Evolutionary conservation across 768 basidiomycete genomes (phyloP), one percentile per base, ranked within the genome.

Genomic region (Tylopilus subfusipes): DNA sequence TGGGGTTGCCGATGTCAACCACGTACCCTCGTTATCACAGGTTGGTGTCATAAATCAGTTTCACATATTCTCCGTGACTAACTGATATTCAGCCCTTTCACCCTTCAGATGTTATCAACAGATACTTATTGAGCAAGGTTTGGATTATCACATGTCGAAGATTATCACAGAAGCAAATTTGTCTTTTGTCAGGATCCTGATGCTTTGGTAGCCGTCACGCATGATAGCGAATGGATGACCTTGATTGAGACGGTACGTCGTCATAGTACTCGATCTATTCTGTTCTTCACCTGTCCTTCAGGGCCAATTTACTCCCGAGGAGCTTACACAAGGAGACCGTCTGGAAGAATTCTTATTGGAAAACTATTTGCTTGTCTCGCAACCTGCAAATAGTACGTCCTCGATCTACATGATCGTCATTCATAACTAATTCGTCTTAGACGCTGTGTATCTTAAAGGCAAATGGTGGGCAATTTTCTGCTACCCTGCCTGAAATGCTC

Each of bases 91-190:
- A 59, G 58, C 55, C 55, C 2, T 40, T 49, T 19, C 56, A 60
- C 33, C 53, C 59, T 13, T 52, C 48, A 5, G 55, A 59, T 25
- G 2, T 42, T 2, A 52, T 59, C 19, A 59, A 55, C 7, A 38
- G 12, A 13, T 56, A 39, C n/a, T 12, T 53, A 42, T 33, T 59
- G 42, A 40, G 47, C 2, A 27, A 49, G 24, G 48, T 49, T 21
- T 19, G 38, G 13, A 21, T 30, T 5, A 16, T 19, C 14, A 2
- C 14, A 2, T 7, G 4, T 27, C n/a, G 13, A 21, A 16, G 29
- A 10, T n/a, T 5, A 19, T 19, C 18, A 12, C 45, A 3, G 13
- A 21, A 21, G 11, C 9, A 0, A 33, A 46, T 2, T 31, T 24
- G 2, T n/a, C n/a, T 16, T 36, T 24, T 27, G 2, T 12, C 10